Evolutionary conservation across 257 asterid species (phyloP).

Genomic region (Solanum medicagineum): DNA sequence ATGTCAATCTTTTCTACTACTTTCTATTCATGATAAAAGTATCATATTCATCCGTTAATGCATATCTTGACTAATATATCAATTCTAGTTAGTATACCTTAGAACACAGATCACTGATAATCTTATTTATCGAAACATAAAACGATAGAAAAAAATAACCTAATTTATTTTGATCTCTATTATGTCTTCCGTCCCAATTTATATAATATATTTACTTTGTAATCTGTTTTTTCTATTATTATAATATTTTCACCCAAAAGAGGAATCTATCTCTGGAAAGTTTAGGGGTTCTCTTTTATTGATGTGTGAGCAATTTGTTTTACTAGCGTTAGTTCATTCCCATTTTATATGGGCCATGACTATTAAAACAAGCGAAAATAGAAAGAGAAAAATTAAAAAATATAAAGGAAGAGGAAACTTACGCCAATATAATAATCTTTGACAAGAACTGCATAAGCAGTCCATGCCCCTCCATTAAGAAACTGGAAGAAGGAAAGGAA

Average conservation of each 20-base stretch:
- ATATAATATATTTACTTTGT: not conserved
- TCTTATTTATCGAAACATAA: too few relatives aligned
- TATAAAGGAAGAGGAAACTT: not conserved
- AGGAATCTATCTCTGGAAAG: not conserved
- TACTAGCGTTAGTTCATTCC: not conserved
- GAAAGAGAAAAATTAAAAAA: not conserved
- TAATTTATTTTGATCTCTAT: too few relatives aligned
- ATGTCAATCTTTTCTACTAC: not conserved
- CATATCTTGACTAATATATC: not conserved
- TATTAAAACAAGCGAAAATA: not conserved
- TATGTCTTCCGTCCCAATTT: too few relatives aligned
- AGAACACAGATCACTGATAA: not conserved
- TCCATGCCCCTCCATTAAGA: constrained; percentile 54
- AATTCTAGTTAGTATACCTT: not conserved
- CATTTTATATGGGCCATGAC: not conserved
- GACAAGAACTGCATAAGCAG: constrained; percentile 35
- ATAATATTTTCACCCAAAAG: not conserved
- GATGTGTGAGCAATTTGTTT: not conserved
- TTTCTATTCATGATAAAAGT: not conserved
- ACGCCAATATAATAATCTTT: constrained; percentile 49
- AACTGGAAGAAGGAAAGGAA: constrained; percentile 53
- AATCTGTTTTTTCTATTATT: not conserved
- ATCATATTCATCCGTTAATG: not conserved
- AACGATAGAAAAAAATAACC: too few relatives aligned
- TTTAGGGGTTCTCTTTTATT: not conserved